Evolutionary conservation across 768 basidiomycete genomes (phyloP), one percentile per base, ranked within the genome.

Genomic region (Phlebiopsis flavidoalba): DNA sequence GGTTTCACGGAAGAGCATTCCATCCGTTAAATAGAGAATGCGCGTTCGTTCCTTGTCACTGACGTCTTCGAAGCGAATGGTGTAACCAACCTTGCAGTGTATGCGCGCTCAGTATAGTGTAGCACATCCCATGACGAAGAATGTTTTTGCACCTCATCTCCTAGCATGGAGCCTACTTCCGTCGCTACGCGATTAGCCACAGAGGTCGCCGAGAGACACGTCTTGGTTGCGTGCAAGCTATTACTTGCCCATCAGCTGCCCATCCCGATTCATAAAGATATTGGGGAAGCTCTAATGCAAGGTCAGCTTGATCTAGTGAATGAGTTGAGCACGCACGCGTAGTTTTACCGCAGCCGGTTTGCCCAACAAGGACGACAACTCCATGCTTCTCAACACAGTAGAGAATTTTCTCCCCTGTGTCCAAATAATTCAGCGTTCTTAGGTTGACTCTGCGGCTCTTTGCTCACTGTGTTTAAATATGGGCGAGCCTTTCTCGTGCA

Each of bases 291-390:
- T 99, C 94, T 98, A 64, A 10, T 49, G 15, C 53, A 56, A 58
- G 67, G 63, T 63, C 59, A 64, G 57, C 47, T 57, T 45, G 58
- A n/a, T 45, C 21, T 46, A 46, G 36, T 14, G 37, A 31, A 33
- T 8, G 40, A 31, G 8, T 2, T 0, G 31, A 26, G 48, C 33
- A 79, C 90, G 71, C 65, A 96, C 95, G 96, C 64, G 96, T 99
- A 7, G 95, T 96, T 76, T 99, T 98, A 50, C 97, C 97, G 60
- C 92, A 97, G 2, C 97, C 97, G 0, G 97, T 98, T 68, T 98
- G 91, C 8, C 91, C 96, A 8, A 96, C 91, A 5, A 98, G 87
- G 53, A 98, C 92, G 1, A 88, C 80, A 8, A 95, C 89, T 4
- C 89, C 88, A 69, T 88, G 82, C 57, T 83, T 86, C 75, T 98